Percentiles rank a stretch among this genome's conserved stretches.
Evolutionary conservation across 768 basidiomycete species (phyloP).

Genomic region (Rhodotorula graminis): DNA sequence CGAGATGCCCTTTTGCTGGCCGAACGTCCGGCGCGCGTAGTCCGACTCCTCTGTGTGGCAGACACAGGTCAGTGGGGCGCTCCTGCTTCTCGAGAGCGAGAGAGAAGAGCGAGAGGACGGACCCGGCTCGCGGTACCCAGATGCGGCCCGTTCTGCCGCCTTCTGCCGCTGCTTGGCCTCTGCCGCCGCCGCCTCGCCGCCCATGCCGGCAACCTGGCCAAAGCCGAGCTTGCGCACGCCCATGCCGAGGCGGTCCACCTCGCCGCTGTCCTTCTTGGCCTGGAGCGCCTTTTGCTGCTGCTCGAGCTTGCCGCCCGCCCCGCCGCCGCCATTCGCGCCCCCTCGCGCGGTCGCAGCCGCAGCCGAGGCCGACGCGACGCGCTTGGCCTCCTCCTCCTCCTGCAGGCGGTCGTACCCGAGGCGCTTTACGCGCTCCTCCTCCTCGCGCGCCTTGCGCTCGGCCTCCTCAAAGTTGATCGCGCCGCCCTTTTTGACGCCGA

Average conservation of each 20-base stretch:
- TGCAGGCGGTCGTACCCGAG: conserved; percentile 82
- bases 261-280: conserved; percentile 52
- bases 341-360: conserved; percentile 42
- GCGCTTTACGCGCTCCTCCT: conserved; percentile 85
- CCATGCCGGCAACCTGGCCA: conserved; percentile 54
- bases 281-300: conserved; percentile 37
- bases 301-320: neutral
- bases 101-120: neutral
- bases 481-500: conserved; percentile 79
- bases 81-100: no score
- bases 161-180: conserved; percentile 62
- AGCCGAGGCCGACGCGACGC: conserved; percentile 41
- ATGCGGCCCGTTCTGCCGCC: conserved; percentile 51
- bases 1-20: conserved; percentile 62
- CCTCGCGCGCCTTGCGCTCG: conserved; percentile 80
- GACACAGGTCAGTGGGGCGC: neutral
- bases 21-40: neutral
- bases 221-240: conserved; percentile 77
- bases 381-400: conserved; percentile 64
- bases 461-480: conserved; percentile 89
- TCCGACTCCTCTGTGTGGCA: neutral
- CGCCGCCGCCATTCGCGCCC: neutral
- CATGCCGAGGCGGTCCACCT: conserved; percentile 60
- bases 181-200: conserved; percentile 39
- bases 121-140: conserved; percentile 47